Conservation (phyloP, 2,329 filamentous ascomycete genomes). For the Diaporthe citrichinensis region DNA sequence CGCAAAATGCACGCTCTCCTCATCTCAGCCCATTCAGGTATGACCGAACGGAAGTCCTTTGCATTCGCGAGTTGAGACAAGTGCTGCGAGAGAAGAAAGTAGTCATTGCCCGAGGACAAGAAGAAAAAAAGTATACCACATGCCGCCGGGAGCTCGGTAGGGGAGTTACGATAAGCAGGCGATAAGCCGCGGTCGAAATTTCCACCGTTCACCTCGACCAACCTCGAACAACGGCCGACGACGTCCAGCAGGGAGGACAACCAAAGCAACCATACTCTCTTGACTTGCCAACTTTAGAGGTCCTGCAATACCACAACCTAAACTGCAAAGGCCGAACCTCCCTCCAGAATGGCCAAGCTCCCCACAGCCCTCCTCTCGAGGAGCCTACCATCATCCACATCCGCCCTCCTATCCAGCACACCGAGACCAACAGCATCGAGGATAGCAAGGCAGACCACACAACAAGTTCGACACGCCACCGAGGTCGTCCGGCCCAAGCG, state of each 20-base stretch:
- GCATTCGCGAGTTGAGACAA: background rate
- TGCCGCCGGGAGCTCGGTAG: slow-evolving; percentile 19
- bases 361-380: slow-evolving; percentile 50
- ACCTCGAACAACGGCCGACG: background rate
- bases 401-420: slow-evolving; percentile 39
- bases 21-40: slow-evolving; percentile 51
- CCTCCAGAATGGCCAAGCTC: slow-evolving; percentile 51
- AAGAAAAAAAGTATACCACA: slow-evolving; percentile 17
- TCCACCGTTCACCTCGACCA: slow-evolving; percentile 15
- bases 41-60: slow-evolving; percentile 32
- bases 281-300: background rate
- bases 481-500: slow-evolving; percentile 90
- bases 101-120: background rate
- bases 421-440: slow-evolving; percentile 42
- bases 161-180: slow-evolving; percentile 40
- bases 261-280: slow-evolving; percentile 35
- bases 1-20: slow-evolving; percentile 50
- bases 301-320: background rate
- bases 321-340: background rate
- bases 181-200: slow-evolving; percentile 41
- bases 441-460: slow-evolving; percentile 45
- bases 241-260: slow-evolving; percentile 39
- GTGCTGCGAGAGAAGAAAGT: background rate
- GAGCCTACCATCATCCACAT: slow-evolving; percentile 46
- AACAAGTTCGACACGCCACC: slow-evolving; percentile 83